A percentile compares a stretch with the other conserved stretches of the same genome.
phyloP scores from a whole-genome alignment of 2,329 filamentous ascomycete genomes.

The Leptographium galeiforme region DNA sequence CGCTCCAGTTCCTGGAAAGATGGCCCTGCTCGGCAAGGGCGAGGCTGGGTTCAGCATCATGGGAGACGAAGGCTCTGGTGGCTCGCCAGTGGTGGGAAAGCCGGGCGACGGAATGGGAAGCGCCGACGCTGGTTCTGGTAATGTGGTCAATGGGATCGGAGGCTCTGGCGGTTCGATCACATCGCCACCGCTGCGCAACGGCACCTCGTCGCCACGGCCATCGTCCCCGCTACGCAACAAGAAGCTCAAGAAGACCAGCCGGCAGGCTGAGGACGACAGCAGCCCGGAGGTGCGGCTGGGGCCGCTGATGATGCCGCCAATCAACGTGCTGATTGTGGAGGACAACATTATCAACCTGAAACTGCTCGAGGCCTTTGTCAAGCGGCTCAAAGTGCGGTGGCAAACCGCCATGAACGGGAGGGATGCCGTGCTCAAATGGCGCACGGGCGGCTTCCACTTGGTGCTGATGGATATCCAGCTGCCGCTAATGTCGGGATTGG shows the following conservation, averaged over 20 bases:
- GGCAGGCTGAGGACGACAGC: conserved; percentile 16
- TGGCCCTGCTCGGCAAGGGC: not conserved
- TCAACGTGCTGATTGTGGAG: conserved; percentile 95
- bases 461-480: conserved; percentile 98
- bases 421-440: conserved; percentile 90
- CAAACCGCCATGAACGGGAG: conserved; percentile 92
- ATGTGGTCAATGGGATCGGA: not conserved
- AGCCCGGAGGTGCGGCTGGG: conserved; percentile 41
- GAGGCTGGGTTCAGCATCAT: not conserved
- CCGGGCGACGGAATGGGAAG: not conserved
- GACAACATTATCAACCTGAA: conserved; percentile 97
- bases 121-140: not conserved
- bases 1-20: not conserved
- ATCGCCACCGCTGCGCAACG: conserved; percentile 17
- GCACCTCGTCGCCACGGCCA: conserved; percentile 23
- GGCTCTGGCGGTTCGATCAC: not conserved
- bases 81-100: not conserved
- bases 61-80: not conserved
- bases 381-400: conserved; percentile 89
- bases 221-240: conserved; percentile 26
- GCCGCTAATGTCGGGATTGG: conserved; percentile 88
- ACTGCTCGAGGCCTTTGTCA: conserved; percentile 89
- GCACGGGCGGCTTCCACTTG: conserved; percentile 80
- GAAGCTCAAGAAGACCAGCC: conserved; percentile 36
- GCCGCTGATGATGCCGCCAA: conserved; percentile 78